Percentiles rank a stretch among this genome's conserved stretches.
phyloP scores from a whole-genome alignment of 306 rosid genomes.

The Medicago ruthenica region DNA sequence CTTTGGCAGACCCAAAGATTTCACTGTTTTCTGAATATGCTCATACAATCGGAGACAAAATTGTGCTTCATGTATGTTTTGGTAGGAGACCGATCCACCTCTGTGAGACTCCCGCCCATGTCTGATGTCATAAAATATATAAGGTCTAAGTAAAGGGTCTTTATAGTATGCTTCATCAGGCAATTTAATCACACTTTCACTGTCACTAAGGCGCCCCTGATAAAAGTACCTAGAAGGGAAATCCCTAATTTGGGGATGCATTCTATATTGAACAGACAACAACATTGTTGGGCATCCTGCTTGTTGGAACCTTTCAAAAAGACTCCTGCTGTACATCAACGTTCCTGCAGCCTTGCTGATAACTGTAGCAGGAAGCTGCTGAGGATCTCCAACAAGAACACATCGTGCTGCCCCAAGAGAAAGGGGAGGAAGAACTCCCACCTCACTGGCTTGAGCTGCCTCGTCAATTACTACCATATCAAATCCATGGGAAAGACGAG shows the following conservation, averaged over 20 bases:
- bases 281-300: conserved; percentile 96
- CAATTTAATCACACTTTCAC: conserved; percentile 80
- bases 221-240: conserved; percentile 96
- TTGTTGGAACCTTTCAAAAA: conserved; percentile 95
- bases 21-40: conserved; percentile 75
- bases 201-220: conserved; percentile 93
- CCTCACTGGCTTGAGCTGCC: conserved; percentile 99
- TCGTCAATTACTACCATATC: conserved; percentile 99
- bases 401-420: conserved; percentile 98
- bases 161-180: conserved; percentile 85
- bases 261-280: conserved; percentile 94
- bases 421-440: conserved; percentile 93
- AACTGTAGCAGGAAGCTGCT: conserved; percentile 99
- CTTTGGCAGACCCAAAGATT: conserved; percentile 69
- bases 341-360: conserved; percentile 99
- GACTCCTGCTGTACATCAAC: conserved; percentile 93
- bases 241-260: conserved; percentile 97
- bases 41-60: conserved; percentile 90
- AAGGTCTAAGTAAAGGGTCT: conserved; percentile 88
- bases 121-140: conserved; percentile 83
- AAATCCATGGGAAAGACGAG: conserved; percentile 98
- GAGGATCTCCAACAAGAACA: conserved; percentile 99
- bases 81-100: conserved; percentile 97
- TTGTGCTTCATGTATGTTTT: conserved; percentile 90
- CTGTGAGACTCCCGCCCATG: conserved; percentile 97